Conservation (phyloP, 495 filamentous ascomycete genomes). For the Lineolata rhizophorae region DNA sequence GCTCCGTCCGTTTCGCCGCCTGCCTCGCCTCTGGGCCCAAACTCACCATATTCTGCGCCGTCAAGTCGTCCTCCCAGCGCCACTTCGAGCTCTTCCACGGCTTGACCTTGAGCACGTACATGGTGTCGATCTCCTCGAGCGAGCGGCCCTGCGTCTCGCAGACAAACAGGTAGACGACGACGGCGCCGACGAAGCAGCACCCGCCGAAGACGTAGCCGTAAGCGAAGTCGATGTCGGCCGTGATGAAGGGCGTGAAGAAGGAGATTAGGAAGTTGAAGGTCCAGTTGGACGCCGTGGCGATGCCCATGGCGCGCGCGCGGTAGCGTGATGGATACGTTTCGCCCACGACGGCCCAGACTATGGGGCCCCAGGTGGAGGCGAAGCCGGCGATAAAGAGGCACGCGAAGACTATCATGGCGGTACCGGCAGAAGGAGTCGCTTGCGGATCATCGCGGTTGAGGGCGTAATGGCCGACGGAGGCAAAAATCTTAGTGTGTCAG, state of each 20-base stretch:
- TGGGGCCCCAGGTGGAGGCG: slow-evolving; percentile 59
- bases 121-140: slow-evolving; percentile 67
- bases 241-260: slow-evolving; percentile 68
- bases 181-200: slow-evolving; percentile 39
- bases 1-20: too few relatives aligned
- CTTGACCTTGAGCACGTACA: slow-evolving; percentile 51
- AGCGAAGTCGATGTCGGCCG: slow-evolving; percentile 39
- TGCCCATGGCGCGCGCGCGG: slow-evolving; percentile 50
- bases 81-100: slow-evolving; percentile 44
- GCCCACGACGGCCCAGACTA: slow-evolving; percentile 58
- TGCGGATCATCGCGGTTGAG: slow-evolving; percentile 16
- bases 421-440: slow-evolving; percentile 35
- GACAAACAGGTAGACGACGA: slow-evolving; percentile 59
- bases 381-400: slow-evolving; percentile 43
- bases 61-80: too few relatives aligned
- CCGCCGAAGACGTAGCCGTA: slow-evolving; percentile 68
- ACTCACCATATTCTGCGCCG: slow-evolving; percentile 3
- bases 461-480: slow-evolving; percentile 16
- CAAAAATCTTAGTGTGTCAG: too few relatives aligned
- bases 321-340: slow-evolving; percentile 68
- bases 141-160: slow-evolving; percentile 45
- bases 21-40: too few relatives aligned
- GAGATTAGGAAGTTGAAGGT: slow-evolving; percentile 75
- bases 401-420: slow-evolving; percentile 55
- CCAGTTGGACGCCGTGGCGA: slow-evolving; percentile 72